phyloP scores from a whole-genome alignment of 768 basidiomycete species.

The Multifurca ochricompacta region DNA sequence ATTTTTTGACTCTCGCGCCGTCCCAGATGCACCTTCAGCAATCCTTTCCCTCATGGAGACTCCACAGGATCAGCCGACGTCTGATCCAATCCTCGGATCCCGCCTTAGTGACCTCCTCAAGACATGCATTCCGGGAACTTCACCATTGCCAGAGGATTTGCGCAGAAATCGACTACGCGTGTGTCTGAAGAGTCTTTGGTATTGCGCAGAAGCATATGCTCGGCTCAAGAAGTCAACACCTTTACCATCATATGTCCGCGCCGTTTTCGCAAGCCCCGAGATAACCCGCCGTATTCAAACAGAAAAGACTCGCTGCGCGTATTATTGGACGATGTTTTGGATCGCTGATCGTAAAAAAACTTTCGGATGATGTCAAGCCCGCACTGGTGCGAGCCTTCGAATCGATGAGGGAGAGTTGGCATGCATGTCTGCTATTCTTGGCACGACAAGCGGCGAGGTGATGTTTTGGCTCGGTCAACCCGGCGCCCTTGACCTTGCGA shows the following conservation, averaged over 20 bases:
- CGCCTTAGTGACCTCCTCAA: not conserved
- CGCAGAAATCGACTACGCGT: not conserved
- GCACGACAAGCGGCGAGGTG: not conserved
- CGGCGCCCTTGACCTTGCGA: not conserved
- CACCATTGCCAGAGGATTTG: not conserved
- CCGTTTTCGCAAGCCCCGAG: not conserved
- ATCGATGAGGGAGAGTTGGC: not conserved
- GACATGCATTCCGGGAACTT: not conserved
- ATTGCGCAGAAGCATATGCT: not conserved
- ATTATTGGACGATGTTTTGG: not conserved
- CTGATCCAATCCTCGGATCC: not conserved
- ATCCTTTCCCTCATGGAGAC: conserved; percentile 3
- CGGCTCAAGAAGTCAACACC: not conserved
- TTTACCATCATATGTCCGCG: not conserved
- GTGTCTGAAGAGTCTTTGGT: conserved; percentile 2
- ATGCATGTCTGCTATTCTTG: not conserved
- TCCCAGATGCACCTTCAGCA: not conserved
- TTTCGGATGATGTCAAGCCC: not conserved
- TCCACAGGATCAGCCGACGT: not conserved
- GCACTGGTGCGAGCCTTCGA: not conserved
- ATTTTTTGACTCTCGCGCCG: not conserved
- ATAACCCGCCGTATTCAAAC: not conserved
- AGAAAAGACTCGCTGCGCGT: not conserved
- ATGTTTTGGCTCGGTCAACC: not conserved
- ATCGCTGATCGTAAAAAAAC: not conserved